A percentile compares a stretch with the other conserved stretches of the same genome.
phyloP scores from a whole-genome alignment of 257 asterid species.

The Misopates orontium region DNA sequence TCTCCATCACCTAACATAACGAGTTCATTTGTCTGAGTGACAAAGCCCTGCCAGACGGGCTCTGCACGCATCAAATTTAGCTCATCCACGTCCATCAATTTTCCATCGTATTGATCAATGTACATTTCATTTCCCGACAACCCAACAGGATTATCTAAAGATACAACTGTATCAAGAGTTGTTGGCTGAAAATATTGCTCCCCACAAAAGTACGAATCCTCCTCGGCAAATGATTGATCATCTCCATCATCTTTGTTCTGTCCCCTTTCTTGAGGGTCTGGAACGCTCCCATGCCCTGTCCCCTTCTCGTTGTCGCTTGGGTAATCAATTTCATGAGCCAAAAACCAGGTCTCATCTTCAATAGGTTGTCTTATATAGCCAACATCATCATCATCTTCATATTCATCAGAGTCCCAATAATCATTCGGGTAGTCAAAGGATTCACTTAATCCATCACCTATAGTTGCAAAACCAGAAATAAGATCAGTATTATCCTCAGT shows the following conservation, averaged over 20 bases:
- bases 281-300: slow-evolving; percentile 75
- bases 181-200: slow-evolving; percentile 67
- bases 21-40: slow-evolving; percentile 73
- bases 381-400: slow-evolving; percentile 92
- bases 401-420: slow-evolving; percentile 98
- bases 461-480: slow-evolving; percentile 92
- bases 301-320: slow-evolving; percentile 96
- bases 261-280: slow-evolving; percentile 71
- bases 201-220: slow-evolving; percentile 87
- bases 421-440: slow-evolving; percentile 84
- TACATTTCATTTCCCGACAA: slow-evolving; percentile 46
- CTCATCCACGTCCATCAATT: slow-evolving; percentile 91
- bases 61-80: slow-evolving; percentile 75
- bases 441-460: slow-evolving; percentile 89
- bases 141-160: slow-evolving; percentile 57
- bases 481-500: slow-evolving; percentile 89
- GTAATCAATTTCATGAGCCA: slow-evolving; percentile 96
- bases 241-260: slow-evolving; percentile 72
- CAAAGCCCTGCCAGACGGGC: slow-evolving; percentile 96
- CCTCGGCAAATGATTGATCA: slow-evolving; percentile 87
- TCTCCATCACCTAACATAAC: slow-evolving; percentile 65
- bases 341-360: slow-evolving; percentile 97
- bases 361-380: slow-evolving; percentile 98
- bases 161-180: slow-evolving; percentile 49
- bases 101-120: slow-evolving; percentile 74